Evolutionary conservation across 257 asterid genomes (phyloP).

Genomic region (Apocynum venetum): DNA sequence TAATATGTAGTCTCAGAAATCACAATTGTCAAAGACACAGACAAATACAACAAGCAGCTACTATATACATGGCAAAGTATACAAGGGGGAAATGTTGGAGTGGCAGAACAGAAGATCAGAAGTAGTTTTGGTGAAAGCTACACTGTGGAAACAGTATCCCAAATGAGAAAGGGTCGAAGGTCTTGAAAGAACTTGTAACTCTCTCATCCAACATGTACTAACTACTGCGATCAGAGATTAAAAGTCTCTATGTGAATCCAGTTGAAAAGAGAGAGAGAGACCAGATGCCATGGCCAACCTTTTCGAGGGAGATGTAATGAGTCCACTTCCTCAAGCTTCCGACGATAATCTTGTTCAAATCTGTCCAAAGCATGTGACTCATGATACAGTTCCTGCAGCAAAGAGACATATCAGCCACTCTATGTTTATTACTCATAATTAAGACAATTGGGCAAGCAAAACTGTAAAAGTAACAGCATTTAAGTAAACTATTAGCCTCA

Average conservation of each 20-base stretch:
- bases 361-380: constrained; percentile 91
- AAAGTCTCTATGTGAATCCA: background rate
- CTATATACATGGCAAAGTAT: background rate
- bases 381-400: constrained; percentile 88
- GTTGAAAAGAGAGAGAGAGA: too few species aligned
- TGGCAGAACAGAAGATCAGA: background rate
- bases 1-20: background rate
- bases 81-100: background rate
- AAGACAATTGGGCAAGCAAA: background rate
- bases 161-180: background rate
- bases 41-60: background rate
- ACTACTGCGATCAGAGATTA: background rate
- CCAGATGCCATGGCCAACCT: constrained; percentile 46
- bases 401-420: constrained; percentile 21
- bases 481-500: background rate
- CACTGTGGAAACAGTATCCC: background rate
- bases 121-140: background rate
- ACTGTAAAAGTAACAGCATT: background rate
- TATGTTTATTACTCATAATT: constrained; percentile 1
- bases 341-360: constrained; percentile 86
- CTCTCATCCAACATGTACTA: background rate
- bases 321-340: constrained; percentile 86
- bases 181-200: background rate
- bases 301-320: constrained; percentile 83
- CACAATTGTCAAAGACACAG: background rate